Evolutionary conservation across 2,329 filamentous ascomycete species (phyloP).

Genomic region (Xylaria sp.): DNA sequence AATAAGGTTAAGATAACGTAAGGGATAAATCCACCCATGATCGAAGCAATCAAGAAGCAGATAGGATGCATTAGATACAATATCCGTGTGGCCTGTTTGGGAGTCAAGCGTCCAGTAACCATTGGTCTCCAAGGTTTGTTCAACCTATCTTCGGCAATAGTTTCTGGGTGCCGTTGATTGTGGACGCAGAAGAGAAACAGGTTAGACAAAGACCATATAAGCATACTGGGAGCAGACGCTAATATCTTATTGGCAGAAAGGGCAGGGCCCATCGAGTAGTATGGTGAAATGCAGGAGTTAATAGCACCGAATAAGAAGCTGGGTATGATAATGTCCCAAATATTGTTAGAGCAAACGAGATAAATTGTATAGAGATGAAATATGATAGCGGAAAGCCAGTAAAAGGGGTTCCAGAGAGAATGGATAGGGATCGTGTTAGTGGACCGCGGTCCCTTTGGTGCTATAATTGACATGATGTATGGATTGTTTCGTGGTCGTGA

Average conservation of each 20-base stretch:
- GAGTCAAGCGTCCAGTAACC: conserved; percentile 11
- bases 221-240: neutral
- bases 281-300: neutral
- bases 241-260: neutral
- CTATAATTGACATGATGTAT: no score
- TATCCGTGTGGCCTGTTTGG: neutral
- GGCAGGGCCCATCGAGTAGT: neutral
- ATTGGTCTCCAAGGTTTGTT: conserved; percentile 42
- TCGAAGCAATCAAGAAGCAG: neutral
- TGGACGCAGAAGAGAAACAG: conserved; percentile 37
- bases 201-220: conserved; percentile 22
- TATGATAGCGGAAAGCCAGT: no score
- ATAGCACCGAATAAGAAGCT: neutral
- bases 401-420: no score
- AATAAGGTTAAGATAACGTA: conserved; percentile 19
- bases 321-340: no score
- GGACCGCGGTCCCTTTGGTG: no score
- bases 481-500: no score
- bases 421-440: no score
- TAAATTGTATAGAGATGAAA: no score
- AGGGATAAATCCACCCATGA: conserved; percentile 24
- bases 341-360: no score
- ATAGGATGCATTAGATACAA: neutral
- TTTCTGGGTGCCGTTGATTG: conserved; percentile 30
- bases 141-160: conserved; percentile 33